Base-by-base conservation (phyloP, 1,284 basidiomycete species). In the Leucoagaricus sp. region DNA sequence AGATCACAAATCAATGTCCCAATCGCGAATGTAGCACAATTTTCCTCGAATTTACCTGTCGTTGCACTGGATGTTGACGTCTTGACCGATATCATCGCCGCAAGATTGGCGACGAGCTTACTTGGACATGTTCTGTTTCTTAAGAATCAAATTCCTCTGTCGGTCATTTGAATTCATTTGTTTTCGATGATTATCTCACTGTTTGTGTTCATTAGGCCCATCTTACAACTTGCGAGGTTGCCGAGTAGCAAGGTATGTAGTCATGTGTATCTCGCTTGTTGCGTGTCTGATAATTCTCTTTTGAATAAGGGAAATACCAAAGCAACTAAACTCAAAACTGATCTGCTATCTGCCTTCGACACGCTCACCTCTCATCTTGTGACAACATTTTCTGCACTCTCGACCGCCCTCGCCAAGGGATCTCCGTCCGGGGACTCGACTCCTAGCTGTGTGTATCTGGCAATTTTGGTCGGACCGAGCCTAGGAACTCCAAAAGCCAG, bases 91-190 rank as follows among this genome's bases (percentile, higher is more conserved):
- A 72, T 71, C 3, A 77, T 87, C 67, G 88, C 88, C 4, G 81
- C 84, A 3, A 77, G 77, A 19, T 77, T 91, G 2, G 81, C 86
- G 3, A 73, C 75, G 13, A 81, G 79, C 57, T 67, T 90, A 15
- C 71, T 91, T 0, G 82, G 82, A 0, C 86, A 91, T 64, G 75
- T 89, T 0, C 68, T 91, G 15, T 91, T 87, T 66, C 72, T 90
- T 51, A 91, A 91, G 67, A 85, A 79, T 59, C 89, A 91, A 63
- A 74, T 90, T 0, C 89, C 89, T 2, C 83, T 91, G 89, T 91
- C 62, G 69, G 88, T 79, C 17, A 21, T 4, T 28, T 49, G 15
- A 41, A 31, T 2, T 26, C 29, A 31, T 17, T 13, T 2, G 13
- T 17, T 4, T 19, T 8, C 23, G 8, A 15, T 12, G 3, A n/a